These are phyloP conservation scores for Umbelopsis sp. DNA, from an alignment of 371 early-diverging fungal genomes.

Conservation along the genomic window DNA sequence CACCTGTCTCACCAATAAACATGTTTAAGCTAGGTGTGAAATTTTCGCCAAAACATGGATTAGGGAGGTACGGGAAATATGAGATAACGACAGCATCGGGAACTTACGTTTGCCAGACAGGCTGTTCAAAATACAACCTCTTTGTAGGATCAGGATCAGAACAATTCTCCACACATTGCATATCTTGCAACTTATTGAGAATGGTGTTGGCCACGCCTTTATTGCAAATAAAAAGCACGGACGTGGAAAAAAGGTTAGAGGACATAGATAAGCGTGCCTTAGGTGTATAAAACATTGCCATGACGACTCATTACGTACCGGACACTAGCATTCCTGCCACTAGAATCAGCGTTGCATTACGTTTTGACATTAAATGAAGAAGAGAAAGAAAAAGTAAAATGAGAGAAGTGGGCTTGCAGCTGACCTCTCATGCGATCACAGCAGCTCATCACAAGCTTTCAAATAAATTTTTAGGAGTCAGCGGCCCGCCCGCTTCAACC, in stretches of 20 bases:
- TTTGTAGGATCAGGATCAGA: slow-evolving; percentile 76
- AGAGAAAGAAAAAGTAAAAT: not conserved
- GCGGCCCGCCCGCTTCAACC: not conserved
- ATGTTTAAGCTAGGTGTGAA: slow-evolving; percentile 69
- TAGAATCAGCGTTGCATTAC: slow-evolving; percentile 46
- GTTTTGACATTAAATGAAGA: slow-evolving; percentile 1
- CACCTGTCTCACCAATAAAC: slow-evolving; percentile 90
- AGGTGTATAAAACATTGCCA: not conserved
- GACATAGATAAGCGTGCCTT: not conserved
- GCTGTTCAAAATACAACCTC: slow-evolving; percentile 88
- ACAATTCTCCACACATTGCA: slow-evolving; percentile 89
- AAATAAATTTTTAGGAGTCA: not conserved
- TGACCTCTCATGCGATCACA: slow-evolving; percentile 15
- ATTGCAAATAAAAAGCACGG: not conserved
- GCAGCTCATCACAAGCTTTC: not conserved
- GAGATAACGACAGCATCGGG: not conserved
- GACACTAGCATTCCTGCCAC: slow-evolving; percentile 81
- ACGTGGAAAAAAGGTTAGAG: too few species aligned
- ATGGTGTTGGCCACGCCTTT: slow-evolving; percentile 78
- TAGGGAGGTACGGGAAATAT: not conserved
- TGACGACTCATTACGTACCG: slow-evolving; percentile 47
- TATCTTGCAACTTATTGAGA: slow-evolving; percentile 84
- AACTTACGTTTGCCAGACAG: slow-evolving; percentile 90
- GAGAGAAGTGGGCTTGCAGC: slow-evolving; percentile 1
- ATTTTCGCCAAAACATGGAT: not conserved